Base-by-base conservation (phyloP, 1,284 basidiomycete species). In the Apiotrichum domesticum region DNA sequence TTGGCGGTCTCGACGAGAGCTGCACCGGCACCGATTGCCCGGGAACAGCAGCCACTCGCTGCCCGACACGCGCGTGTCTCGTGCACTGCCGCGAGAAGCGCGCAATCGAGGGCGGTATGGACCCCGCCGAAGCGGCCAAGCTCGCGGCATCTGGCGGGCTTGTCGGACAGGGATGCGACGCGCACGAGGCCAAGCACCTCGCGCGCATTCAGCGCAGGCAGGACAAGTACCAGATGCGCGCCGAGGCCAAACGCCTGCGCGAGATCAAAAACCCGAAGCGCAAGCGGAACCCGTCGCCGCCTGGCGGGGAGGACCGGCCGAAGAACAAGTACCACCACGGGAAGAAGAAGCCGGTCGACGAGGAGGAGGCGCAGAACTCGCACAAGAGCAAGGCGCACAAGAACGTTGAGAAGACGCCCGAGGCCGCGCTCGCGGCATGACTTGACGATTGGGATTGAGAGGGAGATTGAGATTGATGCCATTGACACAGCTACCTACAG, bases 181-280 rank as follows among this genome's bases (percentile, higher is more conserved):
- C 67, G 15, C 79, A 80, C 59, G 76, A 78, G 59, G 70, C 61
- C 39, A 79, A 78, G 62, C 69, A 64, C 9, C 57, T 56, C 7
- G 70, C 69, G 35, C 65, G 71, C 40, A 70, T 68, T 53, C 68
- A 73, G 55, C 63, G 69, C 42, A 66, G 64, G 55, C 58, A 55
- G 50, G 63, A 65, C 56, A 73, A 73, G 66, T 51, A 61, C 39
- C 66, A 52, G 55, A 42, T 44, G 33, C 45, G 37, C 15, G 51
- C 51, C 13, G 45, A 51, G n/a, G 55, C 47, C 37, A 51, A 49
- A 48, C 34, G 21, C 15, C 14, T 35, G 21, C 41, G 41, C 14
- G 21, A 21, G 21, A 21, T 21, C 21, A 21, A 21, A 21, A 8
- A 8, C 8, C 13, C 37, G 37, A 51, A 46, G 54, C 35, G 48